Percentiles rank a stretch among this genome's conserved stretches.
Evolutionary conservation across 345 rosid genomes (phyloP).

Genomic region (Aquilaria sinensis): DNA sequence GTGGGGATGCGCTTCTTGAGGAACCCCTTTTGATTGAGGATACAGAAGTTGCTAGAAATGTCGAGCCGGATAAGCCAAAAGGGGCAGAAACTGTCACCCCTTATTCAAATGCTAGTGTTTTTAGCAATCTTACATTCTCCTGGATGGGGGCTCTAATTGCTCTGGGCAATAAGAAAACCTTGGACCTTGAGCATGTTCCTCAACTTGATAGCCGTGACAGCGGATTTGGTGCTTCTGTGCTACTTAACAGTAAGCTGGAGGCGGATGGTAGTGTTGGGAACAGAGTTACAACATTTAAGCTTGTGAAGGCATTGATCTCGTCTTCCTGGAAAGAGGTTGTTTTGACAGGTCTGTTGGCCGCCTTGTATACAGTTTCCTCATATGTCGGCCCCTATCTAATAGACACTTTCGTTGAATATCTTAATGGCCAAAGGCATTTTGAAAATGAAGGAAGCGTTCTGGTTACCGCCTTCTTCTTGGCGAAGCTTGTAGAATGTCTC

Average conservation of each 20-base stretch:
- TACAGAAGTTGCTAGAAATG: slow-evolving; percentile 3
- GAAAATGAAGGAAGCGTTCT: slow-evolving; percentile 50
- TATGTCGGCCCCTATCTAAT: slow-evolving; percentile 66
- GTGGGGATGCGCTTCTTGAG: slow-evolving; percentile 26
- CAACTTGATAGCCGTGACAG: slow-evolving; percentile 49
- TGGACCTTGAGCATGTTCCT: slow-evolving; percentile 65
- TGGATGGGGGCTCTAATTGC: slow-evolving; percentile 63
- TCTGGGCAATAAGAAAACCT: slow-evolving; percentile 43
- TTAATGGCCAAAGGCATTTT: slow-evolving; percentile 38
- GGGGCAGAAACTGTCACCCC: slow-evolving; percentile 38
- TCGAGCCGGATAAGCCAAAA: slow-evolving; percentile 19
- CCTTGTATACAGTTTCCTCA: slow-evolving; percentile 33
- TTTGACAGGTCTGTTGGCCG: slow-evolving; percentile 29
- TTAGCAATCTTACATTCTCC: slow-evolving; percentile 47
- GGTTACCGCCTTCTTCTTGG: slow-evolving; percentile 44
- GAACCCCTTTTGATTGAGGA: slow-evolving; percentile 28
- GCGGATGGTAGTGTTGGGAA: slow-evolving; percentile 19
- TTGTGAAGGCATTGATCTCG: slow-evolving; percentile 38
- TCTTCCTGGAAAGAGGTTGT: slow-evolving; percentile 43
- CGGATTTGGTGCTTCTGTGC: slow-evolving; percentile 30
- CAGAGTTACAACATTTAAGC: slow-evolving; percentile 39
- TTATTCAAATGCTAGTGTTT: slow-evolving; percentile 37
- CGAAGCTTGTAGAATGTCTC: slow-evolving; percentile 56
- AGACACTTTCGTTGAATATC: slow-evolving; percentile 52
- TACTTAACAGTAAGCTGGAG: slow-evolving; percentile 38